These are phyloP conservation scores for Russula abietina DNA, from an alignment of 768 basidiomycete genomes.

Conservation along the genomic window DNA sequence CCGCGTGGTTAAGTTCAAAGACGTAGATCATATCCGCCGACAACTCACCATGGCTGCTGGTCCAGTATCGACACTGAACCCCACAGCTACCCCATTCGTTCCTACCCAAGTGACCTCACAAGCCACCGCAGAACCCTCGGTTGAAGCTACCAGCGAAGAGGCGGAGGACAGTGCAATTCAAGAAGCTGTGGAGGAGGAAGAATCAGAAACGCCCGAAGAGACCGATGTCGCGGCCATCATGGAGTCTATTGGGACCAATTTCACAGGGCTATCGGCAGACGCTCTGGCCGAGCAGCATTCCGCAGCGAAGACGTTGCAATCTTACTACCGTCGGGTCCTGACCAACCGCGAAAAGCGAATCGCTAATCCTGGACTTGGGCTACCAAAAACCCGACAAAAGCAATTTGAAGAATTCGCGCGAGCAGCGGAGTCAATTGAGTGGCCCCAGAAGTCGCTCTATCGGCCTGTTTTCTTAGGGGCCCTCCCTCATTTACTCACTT, in stretches of 20 bases:
- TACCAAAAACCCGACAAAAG: slow-evolving; percentile 6
- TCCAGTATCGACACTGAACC: slow-evolving; percentile 11
- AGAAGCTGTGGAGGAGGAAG: slow-evolving; percentile 12
- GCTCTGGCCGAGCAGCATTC: background rate
- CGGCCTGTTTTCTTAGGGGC: slow-evolving; percentile 21
- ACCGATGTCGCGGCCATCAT: slow-evolving; percentile 9
- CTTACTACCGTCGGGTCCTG: slow-evolving; percentile 8
- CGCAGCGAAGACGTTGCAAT: slow-evolving; percentile 14
- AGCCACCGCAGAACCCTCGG: background rate
- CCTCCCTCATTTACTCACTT: slow-evolving; percentile 21
- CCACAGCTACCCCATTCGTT: slow-evolving; percentile 11
- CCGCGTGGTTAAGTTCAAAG: slow-evolving; percentile 9
- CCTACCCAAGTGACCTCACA: background rate
- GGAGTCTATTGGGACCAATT: slow-evolving; percentile 7
- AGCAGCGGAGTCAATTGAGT: slow-evolving; percentile 2
- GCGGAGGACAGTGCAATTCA: background rate
- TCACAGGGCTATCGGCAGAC: background rate
- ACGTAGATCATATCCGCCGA: slow-evolving; percentile 2
- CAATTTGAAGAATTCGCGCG: slow-evolving; percentile 11
- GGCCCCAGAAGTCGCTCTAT: slow-evolving; percentile 16
- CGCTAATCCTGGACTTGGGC: slow-evolving; percentile 12
- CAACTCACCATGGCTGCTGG: slow-evolving; percentile 13
- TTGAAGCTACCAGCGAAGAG: background rate
- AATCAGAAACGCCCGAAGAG: background rate
- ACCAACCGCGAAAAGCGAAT: slow-evolving; percentile 1